These are phyloP conservation scores for Acer negundo DNA, from an alignment of 345 rosid genomes.

Conservation along the genomic window DNA sequence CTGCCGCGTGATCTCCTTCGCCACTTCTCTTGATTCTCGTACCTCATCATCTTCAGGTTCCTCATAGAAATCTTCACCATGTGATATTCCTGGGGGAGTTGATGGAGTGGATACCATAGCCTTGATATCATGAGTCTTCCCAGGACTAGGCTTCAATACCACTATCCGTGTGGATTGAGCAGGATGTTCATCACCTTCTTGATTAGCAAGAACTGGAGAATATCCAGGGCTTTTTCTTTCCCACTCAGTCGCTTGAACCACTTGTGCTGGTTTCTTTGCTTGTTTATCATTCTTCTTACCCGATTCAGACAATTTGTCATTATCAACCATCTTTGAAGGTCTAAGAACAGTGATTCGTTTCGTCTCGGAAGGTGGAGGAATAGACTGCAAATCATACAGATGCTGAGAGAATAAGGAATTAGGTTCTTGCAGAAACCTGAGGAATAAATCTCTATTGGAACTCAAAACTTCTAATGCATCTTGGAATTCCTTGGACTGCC, in stretches of 20 bases:
- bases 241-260: conserved; percentile 43
- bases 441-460: conserved; percentile 71
- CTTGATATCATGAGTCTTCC: conserved; percentile 52
- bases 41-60: conserved; percentile 56
- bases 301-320: conserved; percentile 43
- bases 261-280: conserved; percentile 42
- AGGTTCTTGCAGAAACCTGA: conserved; percentile 76
- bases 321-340: conserved; percentile 76
- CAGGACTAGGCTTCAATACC: conserved; percentile 83
- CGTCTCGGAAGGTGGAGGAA: conserved; percentile 64
- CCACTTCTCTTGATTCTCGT: conserved; percentile 63
- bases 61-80: conserved; percentile 39
- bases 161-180: conserved; percentile 84
- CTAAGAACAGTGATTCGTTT: conserved; percentile 85
- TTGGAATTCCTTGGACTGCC: conserved; percentile 78
- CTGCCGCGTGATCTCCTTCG: conserved; percentile 55
- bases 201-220: conserved; percentile 43
- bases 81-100: conserved; percentile 51
- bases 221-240: conserved; percentile 41
- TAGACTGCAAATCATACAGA: conserved; percentile 51
- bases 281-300: conserved; percentile 52
- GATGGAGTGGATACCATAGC: conserved; percentile 47
- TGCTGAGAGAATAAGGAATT: conserved; percentile 64
- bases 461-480: conserved; percentile 82
- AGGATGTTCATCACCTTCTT: conserved; percentile 50